Percentiles rank a stretch among this genome's conserved stretches.
Evolutionary conservation across 1,284 basidiomycete genomes (phyloP).

Genomic region (Macrocystidia cucumis): DNA sequence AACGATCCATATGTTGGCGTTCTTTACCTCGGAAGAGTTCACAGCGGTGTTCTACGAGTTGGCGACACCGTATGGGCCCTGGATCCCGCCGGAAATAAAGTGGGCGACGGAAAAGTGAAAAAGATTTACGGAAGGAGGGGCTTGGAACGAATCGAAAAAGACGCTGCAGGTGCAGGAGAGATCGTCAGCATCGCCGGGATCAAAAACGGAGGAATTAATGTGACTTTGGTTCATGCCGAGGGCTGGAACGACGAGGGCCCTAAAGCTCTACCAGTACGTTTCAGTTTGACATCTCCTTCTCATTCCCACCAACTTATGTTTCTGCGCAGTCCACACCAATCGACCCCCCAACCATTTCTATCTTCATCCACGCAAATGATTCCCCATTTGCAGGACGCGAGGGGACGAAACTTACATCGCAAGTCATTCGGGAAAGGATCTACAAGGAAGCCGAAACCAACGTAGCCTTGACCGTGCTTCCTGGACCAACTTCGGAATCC

Average conservation of each 20-base stretch:
- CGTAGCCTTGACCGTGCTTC: conserved; percentile 36
- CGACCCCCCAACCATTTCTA: conserved; percentile 40
- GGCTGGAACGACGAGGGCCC: conserved; percentile 34
- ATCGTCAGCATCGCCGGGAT: conserved; percentile 39
- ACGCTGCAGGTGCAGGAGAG: conserved; percentile 32
- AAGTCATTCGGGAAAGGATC: conserved; percentile 36
- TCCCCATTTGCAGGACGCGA: conserved; percentile 34
- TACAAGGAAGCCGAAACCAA: conserved; percentile 41
- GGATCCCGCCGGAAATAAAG: conserved; percentile 29
- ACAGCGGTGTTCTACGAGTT: conserved; percentile 28
- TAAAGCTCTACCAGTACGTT: conserved; percentile 26
- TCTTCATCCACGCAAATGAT: conserved; percentile 36
- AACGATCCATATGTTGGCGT: conserved; percentile 36
- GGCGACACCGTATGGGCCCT: conserved; percentile 31
- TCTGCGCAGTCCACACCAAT: conserved; percentile 32
- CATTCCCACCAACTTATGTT: background rate
- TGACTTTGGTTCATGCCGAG: conserved; percentile 31
- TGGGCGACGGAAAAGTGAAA: conserved; percentile 41
- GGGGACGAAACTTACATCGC: conserved; percentile 37
- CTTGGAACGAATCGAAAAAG: conserved; percentile 31
- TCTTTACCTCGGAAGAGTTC: conserved; percentile 35
- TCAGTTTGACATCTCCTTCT: background rate
- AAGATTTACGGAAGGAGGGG: conserved; percentile 32
- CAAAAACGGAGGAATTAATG: conserved; percentile 34
- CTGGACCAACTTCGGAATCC: conserved; percentile 38